Evolutionary conservation across 2,329 filamentous ascomycete genomes (phyloP), one percentile per base, ranked within the genome.

Genomic region (Penicillium griseofulvum): DNA sequence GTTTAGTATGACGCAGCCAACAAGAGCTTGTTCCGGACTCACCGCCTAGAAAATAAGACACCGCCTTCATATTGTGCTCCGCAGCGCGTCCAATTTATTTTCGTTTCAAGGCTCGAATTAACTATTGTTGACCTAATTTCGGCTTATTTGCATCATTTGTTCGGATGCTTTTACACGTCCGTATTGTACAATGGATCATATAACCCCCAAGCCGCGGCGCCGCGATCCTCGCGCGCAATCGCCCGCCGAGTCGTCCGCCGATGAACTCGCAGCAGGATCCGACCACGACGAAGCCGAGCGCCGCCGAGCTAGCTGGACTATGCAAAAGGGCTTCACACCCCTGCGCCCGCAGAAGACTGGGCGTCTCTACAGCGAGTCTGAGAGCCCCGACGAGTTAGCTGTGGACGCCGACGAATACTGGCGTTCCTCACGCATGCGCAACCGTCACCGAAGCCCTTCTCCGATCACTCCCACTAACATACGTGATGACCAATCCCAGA

Each of bases 351-450:
- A 67, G 49, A 60, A 56, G 7, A 60, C 65, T 7, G 61, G 64
- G 24, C 68, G 64, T 48, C 67, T 61, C 36, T 63, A 63, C 52
- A 69, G 66, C 49, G 68, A 65, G n/a, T 74, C 71, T 3, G 74
- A 71, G 10, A 75, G 63, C 33, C 76, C 81, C 8, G 80, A 82
- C 56, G 78, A 81, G 51, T 68, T 75, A 56, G 71, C 68, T 31
- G 70, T 62, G 57, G 74, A 77, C 61, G 63, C 73, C 46, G 62
- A 70, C 54, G 65, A 66, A 11, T 73, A 74, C 53, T 72, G 72
- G 73, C 62, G 63, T 24, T 53, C 45, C 28, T 65, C 66, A 52
- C 65, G 60, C 55, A 65, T 49, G 53, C 65, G 57, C 54, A 65
- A 53, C 57, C 67, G 59, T 16, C 47, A 19, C 46, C 60, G 64